Conservation (phyloP, 2,329 filamentous ascomycete genomes). For the Trematosphaeria pertusa region DNA sequence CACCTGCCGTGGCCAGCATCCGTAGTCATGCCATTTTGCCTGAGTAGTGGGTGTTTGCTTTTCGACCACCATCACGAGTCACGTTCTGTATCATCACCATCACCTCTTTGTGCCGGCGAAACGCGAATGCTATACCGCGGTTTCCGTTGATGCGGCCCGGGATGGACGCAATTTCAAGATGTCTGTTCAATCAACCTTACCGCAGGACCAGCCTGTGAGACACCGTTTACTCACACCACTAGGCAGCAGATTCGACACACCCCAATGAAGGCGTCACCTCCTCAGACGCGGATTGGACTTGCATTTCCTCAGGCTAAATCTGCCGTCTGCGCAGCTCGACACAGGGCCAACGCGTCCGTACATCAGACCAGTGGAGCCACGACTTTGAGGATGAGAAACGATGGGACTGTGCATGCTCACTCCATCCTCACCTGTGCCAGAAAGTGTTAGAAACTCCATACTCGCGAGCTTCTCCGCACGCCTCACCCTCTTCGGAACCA, state of each 20-base stretch:
- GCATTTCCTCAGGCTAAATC: slow-evolving; percentile 7
- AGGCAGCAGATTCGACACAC: slow-evolving; percentile 1
- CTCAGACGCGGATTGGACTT: background rate
- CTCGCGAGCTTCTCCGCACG: slow-evolving; percentile 24
- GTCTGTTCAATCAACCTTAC: background rate
- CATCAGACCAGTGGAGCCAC: slow-evolving; percentile 3
- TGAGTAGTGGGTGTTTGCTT: slow-evolving; percentile 13
- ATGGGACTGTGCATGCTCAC: background rate
- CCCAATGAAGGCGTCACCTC: background rate
- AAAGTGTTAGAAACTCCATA: slow-evolving; percentile 9
- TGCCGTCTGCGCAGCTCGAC: background rate
- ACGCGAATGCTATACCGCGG: background rate
- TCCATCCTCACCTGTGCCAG: slow-evolving; percentile 8
- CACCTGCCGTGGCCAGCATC: background rate
- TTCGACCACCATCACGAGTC: slow-evolving; percentile 12
- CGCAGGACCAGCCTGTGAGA: slow-evolving; percentile 3
- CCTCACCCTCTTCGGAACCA: slow-evolving; percentile 17
- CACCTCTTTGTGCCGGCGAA: background rate
- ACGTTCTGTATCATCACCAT: background rate
- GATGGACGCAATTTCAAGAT: background rate
- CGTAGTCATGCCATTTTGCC: slow-evolving; percentile 16
- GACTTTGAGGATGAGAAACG: slow-evolving; percentile 9
- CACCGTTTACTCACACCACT: slow-evolving; percentile 4
- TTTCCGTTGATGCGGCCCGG: background rate
- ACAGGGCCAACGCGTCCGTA: slow-evolving; percentile 13